A percentile compares a stretch with the other conserved stretches of the same genome.
Evolutionary conservation across 345 rosid species (phyloP).

Genomic region (Alliaria petiolata): DNA sequence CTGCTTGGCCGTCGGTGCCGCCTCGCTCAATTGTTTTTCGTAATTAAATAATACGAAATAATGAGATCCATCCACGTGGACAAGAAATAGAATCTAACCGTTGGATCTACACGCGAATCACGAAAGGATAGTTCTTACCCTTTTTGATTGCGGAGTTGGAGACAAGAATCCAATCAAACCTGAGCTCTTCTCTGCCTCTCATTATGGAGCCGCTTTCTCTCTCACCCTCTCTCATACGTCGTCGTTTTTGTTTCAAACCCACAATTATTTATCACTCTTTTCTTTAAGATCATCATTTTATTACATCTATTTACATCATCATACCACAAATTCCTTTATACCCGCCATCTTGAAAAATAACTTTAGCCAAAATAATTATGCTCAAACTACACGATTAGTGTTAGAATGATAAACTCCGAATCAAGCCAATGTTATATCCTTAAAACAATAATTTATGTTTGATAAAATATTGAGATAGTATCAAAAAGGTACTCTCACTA

Average conservation of each 20-base stretch:
- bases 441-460: no score
- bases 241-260: not conserved
- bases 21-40: conserved; percentile 1
- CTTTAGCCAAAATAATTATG: no score
- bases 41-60: not conserved
- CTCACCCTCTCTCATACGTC: not conserved
- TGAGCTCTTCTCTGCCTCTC: conserved; percentile 31
- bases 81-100: conserved; percentile 3
- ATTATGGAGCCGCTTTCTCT: conserved; percentile 35
- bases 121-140: conserved; percentile 24
- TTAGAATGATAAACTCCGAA: no score
- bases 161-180: conserved; percentile 29
- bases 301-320: not conserved
- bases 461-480: no score
- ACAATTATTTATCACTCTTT: not conserved
- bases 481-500: no score
- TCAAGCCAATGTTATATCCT: no score
- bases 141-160: conserved; percentile 23
- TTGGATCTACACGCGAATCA: conserved; percentile 38
- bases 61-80: conserved; percentile 14
- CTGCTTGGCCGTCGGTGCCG: conserved; percentile 59
- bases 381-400: no score
- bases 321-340: not conserved
- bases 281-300: not conserved
- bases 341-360: no score